These are phyloP conservation scores for Symmetrospora coprosmae DNA, from an alignment of 768 basidiomycete genomes.

Conservation along the genomic window DNA sequence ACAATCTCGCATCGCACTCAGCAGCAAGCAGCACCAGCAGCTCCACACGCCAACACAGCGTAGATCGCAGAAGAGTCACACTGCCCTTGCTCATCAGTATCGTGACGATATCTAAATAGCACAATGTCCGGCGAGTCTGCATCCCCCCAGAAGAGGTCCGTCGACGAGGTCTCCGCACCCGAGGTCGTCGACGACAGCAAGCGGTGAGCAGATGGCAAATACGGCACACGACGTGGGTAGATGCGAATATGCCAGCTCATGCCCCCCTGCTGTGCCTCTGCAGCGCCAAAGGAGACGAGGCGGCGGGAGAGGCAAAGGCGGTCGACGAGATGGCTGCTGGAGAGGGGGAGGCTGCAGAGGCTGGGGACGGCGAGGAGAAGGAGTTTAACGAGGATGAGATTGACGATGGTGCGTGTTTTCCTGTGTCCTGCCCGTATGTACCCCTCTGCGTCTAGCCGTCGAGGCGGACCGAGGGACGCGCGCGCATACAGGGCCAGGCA, in stretches of 20 bases:
- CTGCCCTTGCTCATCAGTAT: no score
- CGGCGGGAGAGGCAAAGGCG: neutral
- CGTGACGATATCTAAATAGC: no score
- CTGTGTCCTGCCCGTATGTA: neutral
- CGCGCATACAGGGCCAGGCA: no score
- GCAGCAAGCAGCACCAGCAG: no score
- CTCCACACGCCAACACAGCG: no score
- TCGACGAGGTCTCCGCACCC: conserved; percentile 17
- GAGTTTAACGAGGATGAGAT: conserved; percentile 11
- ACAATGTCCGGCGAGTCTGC: conserved; percentile 23
- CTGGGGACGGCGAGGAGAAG: conserved; percentile 16
- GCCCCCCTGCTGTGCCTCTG: neutral
- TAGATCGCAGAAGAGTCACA: no score
- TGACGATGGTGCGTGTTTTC: conserved; percentile 8
- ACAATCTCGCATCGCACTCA: no score
- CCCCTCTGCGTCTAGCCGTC: neutral
- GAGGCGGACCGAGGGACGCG: no score
- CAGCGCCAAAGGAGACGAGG: conserved; percentile 4
- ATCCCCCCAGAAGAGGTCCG: conserved; percentile 11
- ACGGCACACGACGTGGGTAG: no score
- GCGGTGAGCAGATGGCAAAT: no score
- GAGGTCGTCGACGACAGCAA: conserved; percentile 14
- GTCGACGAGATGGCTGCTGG: neutral
- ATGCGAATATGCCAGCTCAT: no score
- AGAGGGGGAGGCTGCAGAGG: no score